Base-by-base conservation (phyloP, 2,329 filamentous ascomycete genomes). In the Nemania abortiva region DNA sequence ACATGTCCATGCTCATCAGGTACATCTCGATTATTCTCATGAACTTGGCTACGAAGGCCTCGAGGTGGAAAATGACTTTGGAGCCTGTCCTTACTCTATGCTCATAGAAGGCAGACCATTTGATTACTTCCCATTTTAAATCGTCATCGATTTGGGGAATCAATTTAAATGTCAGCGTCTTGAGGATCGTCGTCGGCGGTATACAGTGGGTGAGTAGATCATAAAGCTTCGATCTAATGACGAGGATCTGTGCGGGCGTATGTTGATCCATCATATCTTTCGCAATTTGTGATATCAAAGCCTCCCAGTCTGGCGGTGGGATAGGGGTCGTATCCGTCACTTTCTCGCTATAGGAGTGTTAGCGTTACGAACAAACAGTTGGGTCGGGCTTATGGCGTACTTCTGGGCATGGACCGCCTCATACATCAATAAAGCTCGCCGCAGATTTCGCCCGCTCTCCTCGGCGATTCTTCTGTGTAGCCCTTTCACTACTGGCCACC, bases 41-140 rank as follows among this genome's bases (percentile, higher is more conserved):
- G 80, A 98, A 97, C 84, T 98, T 98, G 66, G 95, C 95, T 67
- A 99, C 96, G 81, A 99, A 99, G 3, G 96, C 96, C 82, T 99
- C 97, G 3, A 99, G 84, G 78, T 99, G 97, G 82, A 99, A 99
- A 71, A 99, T 98, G 67, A 97, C 92, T 86, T 99, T 99, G 68
- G 88, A 94, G 60, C 96, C 96, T 74, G 92, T 92, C 79, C 93
- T 93, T 82, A 98, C 93, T 70, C 96, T 89, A 81, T 99, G 96
- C 81, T 99, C 97, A 80, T 97, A 99, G 77, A 98, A 98, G 0
- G 96, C 95, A 4, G 94, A 93, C 96, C 96, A 99, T 78, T 92
- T 93, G 73, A 99, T 92, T 4, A 99, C 91, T 66, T 99, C 95
- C 1, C 92, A 89, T 81, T 98, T 98, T 59, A 99, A 83, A 27